A percentile compares a stretch with the other conserved stretches of the same genome.
Conservation (phyloP, 306 rosid genomes). For the Canavalia ensiformis region DNA sequence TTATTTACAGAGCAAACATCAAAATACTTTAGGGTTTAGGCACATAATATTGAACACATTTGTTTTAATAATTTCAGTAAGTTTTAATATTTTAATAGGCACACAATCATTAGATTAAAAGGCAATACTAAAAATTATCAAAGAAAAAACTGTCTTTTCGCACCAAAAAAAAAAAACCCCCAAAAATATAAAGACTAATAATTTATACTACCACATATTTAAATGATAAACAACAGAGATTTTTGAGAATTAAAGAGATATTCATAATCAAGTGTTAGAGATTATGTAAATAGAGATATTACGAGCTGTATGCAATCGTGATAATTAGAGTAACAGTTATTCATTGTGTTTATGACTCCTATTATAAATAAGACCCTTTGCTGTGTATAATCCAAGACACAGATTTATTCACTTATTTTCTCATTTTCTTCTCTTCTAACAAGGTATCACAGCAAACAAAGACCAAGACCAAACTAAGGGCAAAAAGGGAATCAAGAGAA, state of each 20-base stretch:
- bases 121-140: background rate
- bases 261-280: background rate
- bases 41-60: background rate
- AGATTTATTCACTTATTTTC: too few relatives aligned
- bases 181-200: background rate
- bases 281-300: too few relatives aligned
- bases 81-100: background rate
- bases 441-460: too few relatives aligned
- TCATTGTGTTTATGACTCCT: too few relatives aligned
- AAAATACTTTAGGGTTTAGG: background rate
- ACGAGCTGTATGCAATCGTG: too few relatives aligned
- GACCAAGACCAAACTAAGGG: too few relatives aligned
- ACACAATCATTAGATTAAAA: background rate
- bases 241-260: background rate
- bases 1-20: constrained; percentile 2
- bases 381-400: too few relatives aligned
- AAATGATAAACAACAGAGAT: background rate
- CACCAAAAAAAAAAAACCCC: background rate
- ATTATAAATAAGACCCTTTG: too few relatives aligned
- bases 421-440: too few relatives aligned
- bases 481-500: too few relatives aligned
- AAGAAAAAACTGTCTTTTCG: background rate
- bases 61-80: background rate
- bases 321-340: too few relatives aligned
- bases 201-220: background rate